Evolutionary conservation across 768 basidiomycete species (phyloP), one percentile per base, ranked within the genome.

Genomic region (Kwoniella mangroviensis): DNA sequence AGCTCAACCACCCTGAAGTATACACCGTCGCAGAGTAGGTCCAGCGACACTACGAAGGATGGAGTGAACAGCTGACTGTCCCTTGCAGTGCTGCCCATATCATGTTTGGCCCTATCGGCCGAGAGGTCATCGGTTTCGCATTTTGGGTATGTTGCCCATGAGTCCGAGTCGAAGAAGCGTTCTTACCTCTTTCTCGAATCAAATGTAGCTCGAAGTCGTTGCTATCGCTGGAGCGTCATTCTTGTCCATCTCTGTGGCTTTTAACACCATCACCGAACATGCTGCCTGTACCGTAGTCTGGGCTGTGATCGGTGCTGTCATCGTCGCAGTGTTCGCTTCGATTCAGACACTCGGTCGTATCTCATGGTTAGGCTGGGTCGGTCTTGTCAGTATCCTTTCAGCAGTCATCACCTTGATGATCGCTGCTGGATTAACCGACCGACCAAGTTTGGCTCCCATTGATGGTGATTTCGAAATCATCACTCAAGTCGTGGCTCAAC

Each of bases 211-310:
- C 21, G 63, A 62, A 22, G 67, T 68, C 34, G 67, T 68, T 0
- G 67, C 67, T 24, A 68, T 68, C 17, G 67, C 67, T 22, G 67
- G 67, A 42, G 67, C 67, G 12, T 80, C 75, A 17, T 71, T 84
- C 59, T 74, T 85, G 13, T 76, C 77, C 17, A 70, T 82, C 43
- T 81, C 83, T 1, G 81, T 82, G 69, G 81, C 84, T 1, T 74
- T 83, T 62, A 84, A 84, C 75, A 77, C 82, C 52, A 74, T 84
- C 21, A 77, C 80, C 24, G 59, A 68, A 21, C 82, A 84, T 67
- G 82, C 76, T 12, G 77, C 83, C 1, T 85, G 84, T 70, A 84
- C 83, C 6, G 82, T 81, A 51, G 81, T 79, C 40, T 85, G 79
- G n/a, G 81, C 80, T 17, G 81, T 73, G 2, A 75, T 84, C 64